A percentile compares a stretch with the other conserved stretches of the same genome.
phyloP scores from a whole-genome alignment of 306 rosid genomes.

The Medicago ruthenica region DNA sequence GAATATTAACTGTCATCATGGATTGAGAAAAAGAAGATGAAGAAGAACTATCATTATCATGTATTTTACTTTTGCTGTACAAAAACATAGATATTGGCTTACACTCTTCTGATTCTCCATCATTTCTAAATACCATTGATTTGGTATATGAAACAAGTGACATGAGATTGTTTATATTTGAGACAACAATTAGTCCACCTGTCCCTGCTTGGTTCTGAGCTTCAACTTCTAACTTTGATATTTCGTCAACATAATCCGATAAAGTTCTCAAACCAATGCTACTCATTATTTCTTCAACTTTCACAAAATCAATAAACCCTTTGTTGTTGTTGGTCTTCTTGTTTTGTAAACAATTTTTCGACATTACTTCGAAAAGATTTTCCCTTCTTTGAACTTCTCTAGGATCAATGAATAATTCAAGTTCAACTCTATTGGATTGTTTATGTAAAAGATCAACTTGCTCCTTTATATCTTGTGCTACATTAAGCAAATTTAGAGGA shows the following conservation, averaged over 20 bases:
- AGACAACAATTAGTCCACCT: conserved; percentile 81
- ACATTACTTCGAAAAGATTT: conserved; percentile 68
- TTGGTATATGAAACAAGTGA: conserved; percentile 72
- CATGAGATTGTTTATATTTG: conserved; percentile 76
- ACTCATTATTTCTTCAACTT: conserved; percentile 61
- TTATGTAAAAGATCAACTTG: conserved; percentile 87
- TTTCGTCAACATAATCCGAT: conserved; percentile 75
- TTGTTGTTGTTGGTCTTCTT: conserved; percentile 49
- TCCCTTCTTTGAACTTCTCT: conserved; percentile 66
- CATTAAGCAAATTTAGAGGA: conserved; percentile 73
- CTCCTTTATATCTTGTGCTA: conserved; percentile 69
- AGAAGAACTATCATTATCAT: conserved; percentile 33
- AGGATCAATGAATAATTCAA: conserved; percentile 60
- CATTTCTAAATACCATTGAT: conserved; percentile 59
- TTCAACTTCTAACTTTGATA: conserved; percentile 78
- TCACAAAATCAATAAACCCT: conserved; percentile 61
- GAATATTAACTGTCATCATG: conserved; percentile 51
- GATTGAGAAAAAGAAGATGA: conserved; percentile 66
- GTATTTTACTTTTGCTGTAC: conserved; percentile 15
- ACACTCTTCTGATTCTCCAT: conserved; percentile 47
- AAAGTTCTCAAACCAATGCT: conserved; percentile 70
- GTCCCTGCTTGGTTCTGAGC: conserved; percentile 88
- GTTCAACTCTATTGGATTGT: conserved; percentile 72
- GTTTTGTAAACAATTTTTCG: conserved; percentile 58
- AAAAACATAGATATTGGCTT: conserved; percentile 52